Evolutionary conservation across 768 basidiomycete genomes (phyloP), one percentile per base, ranked within the genome.

Genomic region (Leccinum boreale): DNA sequence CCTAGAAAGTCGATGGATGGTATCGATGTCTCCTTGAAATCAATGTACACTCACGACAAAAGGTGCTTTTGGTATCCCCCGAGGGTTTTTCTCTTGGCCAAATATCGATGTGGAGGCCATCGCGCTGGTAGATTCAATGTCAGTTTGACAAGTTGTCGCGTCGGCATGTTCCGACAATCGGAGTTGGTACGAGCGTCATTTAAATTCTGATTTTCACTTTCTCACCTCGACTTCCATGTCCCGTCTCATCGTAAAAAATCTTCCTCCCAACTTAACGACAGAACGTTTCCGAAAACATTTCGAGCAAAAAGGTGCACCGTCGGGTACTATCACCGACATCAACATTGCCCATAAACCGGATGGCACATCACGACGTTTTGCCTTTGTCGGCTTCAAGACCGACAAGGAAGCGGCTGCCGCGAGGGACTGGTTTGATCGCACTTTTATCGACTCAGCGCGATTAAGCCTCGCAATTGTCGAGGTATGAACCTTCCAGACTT

Each of bases 21-120:
- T 15, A 28, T 31, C 17, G 53, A 60, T 50, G 24, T 50, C 11
- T 29, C 5, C 29, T 44, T 3, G 19, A 53, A 35, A 36, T 7
- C 0, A 28, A 29, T 17, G 3, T 29, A 26, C n/a, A 80, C 87
- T 63, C 62, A 96, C 95, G 53, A 98, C 88, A 68, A 99, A 99
- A 0, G 92, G 92, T 4, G 96, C 95, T 73, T 89, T 88, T 23
- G 96, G 96, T 52, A 98, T 98, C 5, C 96, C 96, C 53, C 96
- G 79, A 0, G 94, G 87, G 62, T 95, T 98, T 67, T 85, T 85
- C 73, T 85, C 78, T 35, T 66, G 73, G 42, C 65, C 65, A 59
- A 70, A 76, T 70, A 68, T 58, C 55, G 68, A 68, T 21, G 59
- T 52, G 24, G 71, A 58, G n/a, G 67, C 56, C 70, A 69, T 72